These are phyloP conservation scores for Peronospora tabacina DNA, from an alignment of 352 stramenopile genomes.

Conservation along the genomic window DNA sequence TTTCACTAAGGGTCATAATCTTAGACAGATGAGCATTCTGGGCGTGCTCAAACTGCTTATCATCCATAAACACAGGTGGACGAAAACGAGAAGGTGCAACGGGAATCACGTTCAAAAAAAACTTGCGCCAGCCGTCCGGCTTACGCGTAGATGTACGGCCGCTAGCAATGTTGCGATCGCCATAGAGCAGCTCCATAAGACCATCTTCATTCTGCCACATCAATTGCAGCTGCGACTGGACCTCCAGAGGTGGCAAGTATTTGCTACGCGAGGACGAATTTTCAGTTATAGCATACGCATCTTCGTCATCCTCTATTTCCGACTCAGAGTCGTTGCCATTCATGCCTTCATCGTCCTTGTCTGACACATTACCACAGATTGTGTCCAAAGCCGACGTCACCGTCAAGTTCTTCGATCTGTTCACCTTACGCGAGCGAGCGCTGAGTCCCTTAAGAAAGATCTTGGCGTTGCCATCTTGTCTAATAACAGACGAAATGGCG, in stretches of 20 bases:
- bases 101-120: conserved; percentile 94
- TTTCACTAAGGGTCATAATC: conserved; percentile 90
- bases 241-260: conserved; percentile 93
- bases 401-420: conserved; percentile 77
- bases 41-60: conserved; percentile 95
- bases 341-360: conserved; percentile 32
- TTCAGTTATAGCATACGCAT: conserved; percentile 49
- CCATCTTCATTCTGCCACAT: conserved; percentile 92
- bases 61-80: conserved; percentile 93
- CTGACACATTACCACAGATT: conserved; percentile 64
- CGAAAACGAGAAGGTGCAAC: conserved; percentile 97
- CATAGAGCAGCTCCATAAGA: conserved; percentile 91
- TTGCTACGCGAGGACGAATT: conserved; percentile 76
- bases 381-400: conserved; percentile 77
- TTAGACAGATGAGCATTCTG: conserved; percentile 95
- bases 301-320: conserved; percentile 70
- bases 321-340: conserved; percentile 57
- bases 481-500: conserved; percentile 90
- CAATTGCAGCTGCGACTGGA: conserved; percentile 91
- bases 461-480: conserved; percentile 96
- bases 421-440: conserved; percentile 67
- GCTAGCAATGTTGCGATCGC: conserved; percentile 66
- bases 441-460: conserved; percentile 93
- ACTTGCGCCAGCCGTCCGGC: conserved; percentile 86
- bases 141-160: conserved; percentile 42